Evolutionary conservation across 148 eudicot species (phyloP), one percentile per base, ranked within the genome.

Genomic region (Suaeda aralocaspica): DNA sequence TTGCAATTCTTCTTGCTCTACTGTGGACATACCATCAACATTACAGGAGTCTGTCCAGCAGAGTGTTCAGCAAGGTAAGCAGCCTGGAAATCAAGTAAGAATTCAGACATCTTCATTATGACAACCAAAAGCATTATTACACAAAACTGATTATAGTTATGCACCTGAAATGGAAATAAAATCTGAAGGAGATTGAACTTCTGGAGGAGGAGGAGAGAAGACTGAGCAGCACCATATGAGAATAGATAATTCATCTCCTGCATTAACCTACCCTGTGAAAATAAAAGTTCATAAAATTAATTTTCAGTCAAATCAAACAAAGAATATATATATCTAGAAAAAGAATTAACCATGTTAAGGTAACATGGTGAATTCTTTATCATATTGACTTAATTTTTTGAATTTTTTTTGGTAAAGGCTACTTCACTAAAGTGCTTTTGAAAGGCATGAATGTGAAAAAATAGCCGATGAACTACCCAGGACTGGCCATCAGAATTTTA

Each of bases 171-270:
- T 55, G 99, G 99, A 74, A 89, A 82, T 78, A 94, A 77, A 66
- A 86, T 73, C 59, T 86, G 82, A 63, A 94, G 92, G 77, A 94
- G 75, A 48, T 81, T 77, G 73, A 79, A 86, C 72, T 81, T 86
- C 68, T 71, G 71, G 68, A 94, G 96, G 58, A 91, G 76, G 76
- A 63, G 66, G 22, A 94, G 75, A 58, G 99, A 94, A 79, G 82
- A 79, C 76, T 78, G 82, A 49, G 97, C 87, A 72, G 99, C 99
- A 72, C 99, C 97, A 79, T 86, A 94, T 19, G 97, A 87, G 61
- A 94, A 84, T 97, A 94, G 89, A 77, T 89, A 91, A 70, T 91
- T 88, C 83, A 94, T 51, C 84, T 94, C 99, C 90, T 91, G 36
- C 84, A 78, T 76, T 66, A 91, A 75, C 78, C 98, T 91, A 69